Percentiles rank a stretch among this genome's conserved stretches.
These are phyloP conservation scores for Globisporangium parvum DNA, from an alignment of 352 stramenopile species.

Conservation along the genomic window DNA sequence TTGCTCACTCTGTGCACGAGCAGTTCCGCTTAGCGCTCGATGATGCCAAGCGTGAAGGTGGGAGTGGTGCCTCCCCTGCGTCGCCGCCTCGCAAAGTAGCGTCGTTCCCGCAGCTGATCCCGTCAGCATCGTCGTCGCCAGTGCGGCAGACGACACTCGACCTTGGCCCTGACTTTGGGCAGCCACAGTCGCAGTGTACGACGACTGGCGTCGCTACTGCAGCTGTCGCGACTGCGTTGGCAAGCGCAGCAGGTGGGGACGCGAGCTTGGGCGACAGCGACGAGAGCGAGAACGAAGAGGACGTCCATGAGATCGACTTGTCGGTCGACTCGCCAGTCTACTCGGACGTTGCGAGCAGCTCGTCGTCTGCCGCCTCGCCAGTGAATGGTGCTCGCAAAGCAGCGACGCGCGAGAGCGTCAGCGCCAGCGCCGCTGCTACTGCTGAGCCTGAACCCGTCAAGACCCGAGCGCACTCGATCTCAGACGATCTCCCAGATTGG, in stretches of 20 bases:
- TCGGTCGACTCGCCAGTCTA: slow-evolving; percentile 7
- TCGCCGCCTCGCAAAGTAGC: slow-evolving; percentile 22
- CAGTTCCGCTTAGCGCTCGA: slow-evolving; percentile 15
- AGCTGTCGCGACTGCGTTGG: not conserved
- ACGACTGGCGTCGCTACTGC: no score
- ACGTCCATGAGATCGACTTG: slow-evolving; percentile 7
- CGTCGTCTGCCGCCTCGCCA: not conserved
- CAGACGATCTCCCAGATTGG: slow-evolving; percentile 16
- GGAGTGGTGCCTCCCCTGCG: not conserved
- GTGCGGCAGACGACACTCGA: slow-evolving; percentile 3
- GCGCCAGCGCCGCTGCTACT: not conserved
- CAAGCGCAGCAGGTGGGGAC: not conserved
- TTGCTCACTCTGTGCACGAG: not conserved
- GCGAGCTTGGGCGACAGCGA: not conserved
- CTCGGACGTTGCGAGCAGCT: slow-evolving; percentile 8
- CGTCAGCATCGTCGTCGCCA: slow-evolving; percentile 5
- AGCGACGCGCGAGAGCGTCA: not conserved
- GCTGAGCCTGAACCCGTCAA: not conserved
- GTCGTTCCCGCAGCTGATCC: slow-evolving; percentile 20
- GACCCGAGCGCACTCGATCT: slow-evolving; percentile 1
- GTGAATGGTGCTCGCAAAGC: not conserved
- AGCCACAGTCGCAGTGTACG: not conserved
- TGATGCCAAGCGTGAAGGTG: not conserved
- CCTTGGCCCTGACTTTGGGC: not conserved
- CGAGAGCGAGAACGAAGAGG: slow-evolving; percentile 3